Conservation (phyloP, 2,329 filamentous ascomycete genomes). For the Hymenoscyphus occultus region DNA sequence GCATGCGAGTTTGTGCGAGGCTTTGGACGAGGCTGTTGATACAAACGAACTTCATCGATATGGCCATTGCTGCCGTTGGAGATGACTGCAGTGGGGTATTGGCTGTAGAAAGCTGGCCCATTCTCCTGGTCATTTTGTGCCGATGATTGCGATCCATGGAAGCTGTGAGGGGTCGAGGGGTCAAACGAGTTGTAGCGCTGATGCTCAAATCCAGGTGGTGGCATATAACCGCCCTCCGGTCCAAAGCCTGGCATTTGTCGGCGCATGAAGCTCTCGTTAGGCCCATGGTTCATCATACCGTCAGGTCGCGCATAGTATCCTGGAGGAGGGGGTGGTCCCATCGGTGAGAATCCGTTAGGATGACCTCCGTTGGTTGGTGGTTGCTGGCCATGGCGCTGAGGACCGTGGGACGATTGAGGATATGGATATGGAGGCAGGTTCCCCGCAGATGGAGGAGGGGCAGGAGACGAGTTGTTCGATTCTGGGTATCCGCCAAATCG, state of each 20-base stretch:
- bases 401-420: constrained; percentile 19
- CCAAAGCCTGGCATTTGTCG: constrained; percentile 34
- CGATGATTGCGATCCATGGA: constrained; percentile 60
- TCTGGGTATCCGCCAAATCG: constrained; percentile 54
- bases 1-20: constrained; percentile 21
- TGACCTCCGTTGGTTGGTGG: constrained; percentile 27
- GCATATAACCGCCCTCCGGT: constrained; percentile 38
- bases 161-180: constrained; percentile 58
- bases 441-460: constrained; percentile 48
- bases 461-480: constrained; percentile 58
- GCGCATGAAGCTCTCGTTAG: constrained; percentile 27
- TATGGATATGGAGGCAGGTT: constrained; percentile 38
- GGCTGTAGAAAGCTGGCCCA: constrained; percentile 36
- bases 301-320: constrained; percentile 30
- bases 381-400: constrained; percentile 23
- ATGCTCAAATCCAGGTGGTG: constrained; percentile 28
- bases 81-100: constrained; percentile 40
- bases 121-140: constrained; percentile 44
- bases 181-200: constrained; percentile 40
- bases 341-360: constrained; percentile 30
- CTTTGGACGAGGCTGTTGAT: constrained; percentile 29
- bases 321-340: constrained; percentile 28
- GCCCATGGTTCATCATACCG: constrained; percentile 23
- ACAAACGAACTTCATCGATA: constrained; percentile 33
- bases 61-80: constrained; percentile 41